These are phyloP conservation scores for Pezizomycotina sp. DNA, from an alignment of 2,329 filamentous ascomycete genomes.

Conservation along the genomic window DNA sequence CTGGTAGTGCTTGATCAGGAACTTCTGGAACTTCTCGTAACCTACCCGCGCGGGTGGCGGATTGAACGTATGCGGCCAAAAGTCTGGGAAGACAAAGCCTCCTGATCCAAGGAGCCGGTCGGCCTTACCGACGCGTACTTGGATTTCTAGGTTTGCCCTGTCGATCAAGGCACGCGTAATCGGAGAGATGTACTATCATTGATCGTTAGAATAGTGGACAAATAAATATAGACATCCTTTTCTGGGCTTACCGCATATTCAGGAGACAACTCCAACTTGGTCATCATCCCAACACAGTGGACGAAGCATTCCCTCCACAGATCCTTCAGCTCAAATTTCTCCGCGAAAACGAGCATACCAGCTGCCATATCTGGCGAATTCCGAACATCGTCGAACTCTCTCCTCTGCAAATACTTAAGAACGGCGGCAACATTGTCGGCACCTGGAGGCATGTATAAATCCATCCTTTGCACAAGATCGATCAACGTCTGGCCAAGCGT, in stretches of 20 bases:
- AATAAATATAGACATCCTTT: no score
- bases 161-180: slow-evolving; percentile 48
- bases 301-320: slow-evolving; percentile 52
- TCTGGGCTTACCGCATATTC: slow-evolving; percentile 36
- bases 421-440: slow-evolving; percentile 38
- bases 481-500: slow-evolving; percentile 46
- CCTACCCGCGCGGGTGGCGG: slow-evolving; percentile 36
- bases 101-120: slow-evolving; percentile 40
- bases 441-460: slow-evolving; percentile 40
- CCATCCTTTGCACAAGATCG: slow-evolving; percentile 45
- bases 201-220: background rate
- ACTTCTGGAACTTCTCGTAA: slow-evolving; percentile 44
- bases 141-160: slow-evolving; percentile 43
- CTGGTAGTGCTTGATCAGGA: slow-evolving; percentile 43
- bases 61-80: slow-evolving; percentile 37
- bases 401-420: slow-evolving; percentile 42
- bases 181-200: slow-evolving; percentile 35
- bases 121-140: slow-evolving; percentile 45
- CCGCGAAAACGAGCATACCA: slow-evolving; percentile 48
- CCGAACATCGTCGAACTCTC: slow-evolving; percentile 47
- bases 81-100: slow-evolving; percentile 44
- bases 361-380: slow-evolving; percentile 44
- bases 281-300: slow-evolving; percentile 50
- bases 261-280: slow-evolving; percentile 35
- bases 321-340: slow-evolving; percentile 45